phyloP scores from a whole-genome alignment of 257 asterid genomes.

The Solanum chiquidenum region DNA sequence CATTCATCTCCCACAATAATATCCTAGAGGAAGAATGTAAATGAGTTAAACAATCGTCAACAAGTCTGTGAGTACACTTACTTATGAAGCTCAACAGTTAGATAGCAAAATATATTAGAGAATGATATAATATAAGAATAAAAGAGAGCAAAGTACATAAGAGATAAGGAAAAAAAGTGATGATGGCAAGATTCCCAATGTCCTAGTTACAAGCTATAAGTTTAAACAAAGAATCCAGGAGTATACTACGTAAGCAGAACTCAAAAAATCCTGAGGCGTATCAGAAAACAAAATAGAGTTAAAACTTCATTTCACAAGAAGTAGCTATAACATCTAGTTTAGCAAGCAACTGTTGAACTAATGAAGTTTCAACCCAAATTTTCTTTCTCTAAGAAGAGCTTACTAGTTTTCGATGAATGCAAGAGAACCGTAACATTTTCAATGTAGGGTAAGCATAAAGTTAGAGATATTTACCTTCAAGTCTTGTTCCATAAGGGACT shows the following conservation, averaged over 20 bases:
- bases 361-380: not conserved
- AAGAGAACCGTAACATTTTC: not conserved
- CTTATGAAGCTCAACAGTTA: not conserved
- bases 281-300: not conserved
- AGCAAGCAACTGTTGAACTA: not conserved
- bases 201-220: not conserved
- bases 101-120: not conserved
- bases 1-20: constrained; percentile 90
- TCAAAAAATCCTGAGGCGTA: not conserved
- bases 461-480: constrained; percentile 42
- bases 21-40: constrained; percentile 31
- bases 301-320: not conserved
- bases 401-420: not conserved
- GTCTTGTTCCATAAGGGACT: constrained; percentile 87
- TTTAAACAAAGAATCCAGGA: not conserved
- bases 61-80: not conserved
- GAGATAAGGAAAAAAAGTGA: not conserved
- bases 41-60: not conserved
- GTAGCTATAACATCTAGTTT: not conserved
- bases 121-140: not conserved
- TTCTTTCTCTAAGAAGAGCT: not conserved
- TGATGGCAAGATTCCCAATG: not conserved
- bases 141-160: not conserved
- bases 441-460: not conserved
- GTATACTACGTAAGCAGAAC: not conserved